phyloP scores from a whole-genome alignment of 192 early-diverging fungal species.

The Rhizophlyctis rosea region DNA sequence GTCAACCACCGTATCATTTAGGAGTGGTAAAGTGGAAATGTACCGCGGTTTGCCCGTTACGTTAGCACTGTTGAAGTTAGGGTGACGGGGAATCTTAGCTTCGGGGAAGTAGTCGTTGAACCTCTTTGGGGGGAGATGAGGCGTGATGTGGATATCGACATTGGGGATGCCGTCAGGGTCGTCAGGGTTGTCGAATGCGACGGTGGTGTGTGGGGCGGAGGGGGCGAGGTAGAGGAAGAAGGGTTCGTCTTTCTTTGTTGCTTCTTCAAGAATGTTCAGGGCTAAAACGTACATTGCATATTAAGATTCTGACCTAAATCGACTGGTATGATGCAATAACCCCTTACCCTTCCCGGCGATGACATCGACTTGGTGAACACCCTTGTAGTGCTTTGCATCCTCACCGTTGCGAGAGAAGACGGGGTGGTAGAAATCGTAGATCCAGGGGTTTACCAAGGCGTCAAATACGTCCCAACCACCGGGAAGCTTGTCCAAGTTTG shows the following conservation, averaged over 20 bases:
- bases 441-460: conserved; percentile 50
- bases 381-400: conserved; percentile 38
- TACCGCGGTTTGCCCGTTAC: not conserved
- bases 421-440: conserved; percentile 54
- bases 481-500: conserved; percentile 34
- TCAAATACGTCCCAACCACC: conserved; percentile 37
- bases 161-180: conserved; percentile 55
- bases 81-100: conserved; percentile 53
- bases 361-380: conserved; percentile 53
- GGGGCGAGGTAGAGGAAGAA: conserved; percentile 54
- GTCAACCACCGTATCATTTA: too few species aligned
- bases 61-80: conserved; percentile 58
- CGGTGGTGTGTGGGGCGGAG: conserved; percentile 57
- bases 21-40: not conserved
- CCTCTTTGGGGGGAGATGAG: too few species aligned
- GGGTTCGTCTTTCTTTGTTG: conserved; percentile 19
- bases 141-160: too few species aligned
- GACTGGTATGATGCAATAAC: not conserved
- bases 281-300: too few species aligned
- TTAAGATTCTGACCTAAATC: too few species aligned
- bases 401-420: conserved; percentile 59
- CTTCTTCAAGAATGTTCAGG: too few species aligned
- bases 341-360: conserved; percentile 14
- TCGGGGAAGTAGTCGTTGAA: too few species aligned
- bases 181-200: conserved; percentile 54